Evolutionary conservation across 371 early-diverging fungal genomes (phyloP).

Genomic region (Globomyces sp.): DNA sequence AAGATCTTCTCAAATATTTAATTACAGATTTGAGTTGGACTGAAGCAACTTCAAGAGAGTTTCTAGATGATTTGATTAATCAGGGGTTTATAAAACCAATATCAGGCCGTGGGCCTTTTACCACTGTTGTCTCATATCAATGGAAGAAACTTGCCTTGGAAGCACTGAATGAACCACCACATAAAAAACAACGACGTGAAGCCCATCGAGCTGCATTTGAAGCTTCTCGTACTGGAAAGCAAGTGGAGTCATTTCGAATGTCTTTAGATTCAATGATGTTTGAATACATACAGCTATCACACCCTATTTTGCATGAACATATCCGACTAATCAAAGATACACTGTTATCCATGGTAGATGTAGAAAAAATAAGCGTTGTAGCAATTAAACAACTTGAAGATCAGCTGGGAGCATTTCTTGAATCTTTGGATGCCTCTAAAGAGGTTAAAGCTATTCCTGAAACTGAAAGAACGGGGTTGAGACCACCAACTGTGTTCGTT

Average conservation of each 20-base stretch:
- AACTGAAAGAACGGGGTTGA: constrained; percentile 16
- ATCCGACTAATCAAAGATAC: constrained; percentile 27
- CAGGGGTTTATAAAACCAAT: constrained; percentile 32
- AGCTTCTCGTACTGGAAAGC: constrained; percentile 22
- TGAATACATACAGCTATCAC: constrained; percentile 36
- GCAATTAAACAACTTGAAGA: constrained; percentile 19
- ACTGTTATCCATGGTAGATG: constrained; percentile 20
- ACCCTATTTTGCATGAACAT: constrained; percentile 26
- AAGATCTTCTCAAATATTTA: constrained; percentile 24
- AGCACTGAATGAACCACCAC: constrained; percentile 26
- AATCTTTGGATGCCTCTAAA: constrained; percentile 32
- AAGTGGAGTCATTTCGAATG: constrained; percentile 29
- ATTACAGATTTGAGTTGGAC: constrained; percentile 7
- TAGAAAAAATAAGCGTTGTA: constrained; percentile 20
- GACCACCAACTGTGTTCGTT: constrained; percentile 6
- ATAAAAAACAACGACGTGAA: constrained; percentile 28
- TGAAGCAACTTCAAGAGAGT: constrained; percentile 12
- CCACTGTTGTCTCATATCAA: constrained; percentile 24
- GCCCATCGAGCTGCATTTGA: constrained; percentile 36
- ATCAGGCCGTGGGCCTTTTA: constrained; percentile 12
- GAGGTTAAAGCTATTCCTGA: constrained; percentile 40
- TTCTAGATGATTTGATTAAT: constrained; percentile 25
- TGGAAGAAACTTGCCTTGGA: constrained; percentile 35
- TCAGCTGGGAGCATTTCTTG: constrained; percentile 30
- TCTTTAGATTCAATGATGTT: constrained; percentile 30